Evolutionary conservation across 139 green algal genomes (phyloP), one percentile per base, ranked within the genome.

Genomic region (Picochlorum sp.): DNA sequence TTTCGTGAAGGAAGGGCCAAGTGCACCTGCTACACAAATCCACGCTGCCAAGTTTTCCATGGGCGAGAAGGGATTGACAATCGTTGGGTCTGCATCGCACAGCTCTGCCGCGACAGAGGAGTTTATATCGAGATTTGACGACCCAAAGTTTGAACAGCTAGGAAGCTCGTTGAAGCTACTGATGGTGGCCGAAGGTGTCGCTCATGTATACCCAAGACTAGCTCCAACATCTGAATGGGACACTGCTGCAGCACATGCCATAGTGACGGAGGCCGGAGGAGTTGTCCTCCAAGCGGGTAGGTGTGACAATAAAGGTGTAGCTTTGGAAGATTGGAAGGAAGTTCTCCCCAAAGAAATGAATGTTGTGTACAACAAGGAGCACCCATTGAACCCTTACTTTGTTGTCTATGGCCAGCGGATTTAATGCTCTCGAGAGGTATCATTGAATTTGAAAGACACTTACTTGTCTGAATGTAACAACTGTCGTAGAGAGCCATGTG

Each of bases 301-400:
- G 50, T 88, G 87, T 63, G 81, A 88, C 49, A 78, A 72, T 68
- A 86, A 86, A 69, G 88, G 88, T 41, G 70, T 81, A 62, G 57
- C 71, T 45, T 73, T 89, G 70, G 77, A 90, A 70, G 80, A 89
- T 58, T 95, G 87, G 87, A 84, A 82, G 79, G 71, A 75, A 1
- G 83, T 74, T 49, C 59, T 94, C 10, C 41, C 73, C 1, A 72
- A 81, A 67, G 63, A 85, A 61, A 16, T 69, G 59, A 65, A 80
- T 1, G 62, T 95, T 31, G 62, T 77, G 49, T 95, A 95, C 77
- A 91, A 93, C 81, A 95, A 95, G 73, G 66, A 84, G 57, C 66
- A 80, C 60, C 60, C 85, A 56, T 80, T 95, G 3, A 95, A 95
- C 63, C 88, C 88, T 1, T 93, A 82, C 70, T 95, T 95, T 60